Conservation (phyloP, 768 basidiomycete genomes). For the Nevesoporus exiguus region DNA sequence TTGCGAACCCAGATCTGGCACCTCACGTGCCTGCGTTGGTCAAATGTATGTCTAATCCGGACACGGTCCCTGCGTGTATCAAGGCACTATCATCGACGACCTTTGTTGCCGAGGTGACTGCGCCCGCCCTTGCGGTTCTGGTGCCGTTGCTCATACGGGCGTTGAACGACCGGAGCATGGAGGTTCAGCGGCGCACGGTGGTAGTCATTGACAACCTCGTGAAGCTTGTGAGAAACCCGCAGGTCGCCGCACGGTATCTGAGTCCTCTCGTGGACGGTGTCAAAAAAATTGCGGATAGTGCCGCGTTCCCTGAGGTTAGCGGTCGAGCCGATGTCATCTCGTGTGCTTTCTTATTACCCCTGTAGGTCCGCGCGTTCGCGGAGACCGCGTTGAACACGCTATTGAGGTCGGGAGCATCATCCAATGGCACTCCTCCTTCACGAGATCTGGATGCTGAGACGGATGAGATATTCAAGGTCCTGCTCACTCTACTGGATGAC, state of each 20-base stretch:
- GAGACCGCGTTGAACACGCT: constrained; percentile 79
- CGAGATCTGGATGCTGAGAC: constrained; percentile 70
- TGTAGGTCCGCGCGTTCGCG: constrained; percentile 86
- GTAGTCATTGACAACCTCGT: constrained; percentile 95
- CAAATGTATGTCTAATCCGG: constrained; percentile 91
- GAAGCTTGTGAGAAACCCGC: constrained; percentile 91
- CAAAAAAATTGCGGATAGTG: constrained; percentile 81
- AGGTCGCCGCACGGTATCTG: constrained; percentile 85
- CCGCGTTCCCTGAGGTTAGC: constrained; percentile 91
- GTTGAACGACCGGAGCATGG: constrained; percentile 93
- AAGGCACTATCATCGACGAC: constrained; percentile 93
- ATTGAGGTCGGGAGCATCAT: constrained; percentile 79
- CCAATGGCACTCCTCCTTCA: constrained; percentile 61
- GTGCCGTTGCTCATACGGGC: constrained; percentile 89
- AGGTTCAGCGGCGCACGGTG: constrained; percentile 90
- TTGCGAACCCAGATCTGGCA: constrained; percentile 89
- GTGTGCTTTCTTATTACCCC: constrained; percentile 11
- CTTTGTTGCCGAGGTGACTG: constrained; percentile 95
- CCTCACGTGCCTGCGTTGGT: constrained; percentile 88
- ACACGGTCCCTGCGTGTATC: constrained; percentile 86
- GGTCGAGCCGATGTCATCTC: constrained; percentile 4
- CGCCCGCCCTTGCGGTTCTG: constrained; percentile 93
- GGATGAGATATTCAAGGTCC: constrained; percentile 48
- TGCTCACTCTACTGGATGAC: constrained; percentile 59
- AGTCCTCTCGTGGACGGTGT: constrained; percentile 87